Base-by-base conservation (phyloP, 2,329 filamentous ascomycete genomes). In the Cytospora mali region DNA sequence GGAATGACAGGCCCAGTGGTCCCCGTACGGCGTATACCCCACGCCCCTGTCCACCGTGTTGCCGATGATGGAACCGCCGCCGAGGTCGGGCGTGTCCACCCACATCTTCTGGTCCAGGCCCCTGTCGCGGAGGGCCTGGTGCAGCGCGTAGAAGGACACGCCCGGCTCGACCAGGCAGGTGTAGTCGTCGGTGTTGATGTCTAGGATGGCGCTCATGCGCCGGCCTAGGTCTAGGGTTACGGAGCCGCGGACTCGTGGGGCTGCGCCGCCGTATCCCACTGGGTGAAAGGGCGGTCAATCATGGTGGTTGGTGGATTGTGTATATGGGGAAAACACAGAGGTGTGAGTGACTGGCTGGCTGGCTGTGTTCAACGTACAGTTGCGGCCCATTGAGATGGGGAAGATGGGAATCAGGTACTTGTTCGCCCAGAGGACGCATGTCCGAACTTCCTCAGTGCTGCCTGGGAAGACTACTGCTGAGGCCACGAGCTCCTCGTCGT, bases 21-120 rank as follows among this genome's bases (percentile, higher is more conserved):
- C 77, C 6, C 77, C 77, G 35, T 78, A 78, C 0, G 77, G 77
- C 1, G 79, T 81, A 62, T 81, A 81, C 0, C 79, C 79, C 7
- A 80, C 74, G 1, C 79, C 79, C 31, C 78, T 70, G 31, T 81
- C 79, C 9, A 80, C 62, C 4, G 78, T 73, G 64, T 81, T 81
- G 9, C 79, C 79, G n/a, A 82, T 68, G 13, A 81, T 71, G 6
- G 75, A 78, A 11, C 79, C 78, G n/a, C 77, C 74, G 14, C 78
- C 76, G 7, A 80, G 70, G 66, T 76, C 76, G 6, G 76, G 76
- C 1, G 73, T 69, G 50, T 80, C 79, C 18, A 80, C 71, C 79
- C 79, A 81, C 39, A 81, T 69, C 18, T 55, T 50, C 18, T 74
- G 69, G 25, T 78, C 71, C 13, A 75, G 70, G 7, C 73, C 68